Evolutionary conservation across 805 yeast species (phyloP), one percentile per base, ranked within the genome.

Genomic region (Starmera pachycereana): DNA sequence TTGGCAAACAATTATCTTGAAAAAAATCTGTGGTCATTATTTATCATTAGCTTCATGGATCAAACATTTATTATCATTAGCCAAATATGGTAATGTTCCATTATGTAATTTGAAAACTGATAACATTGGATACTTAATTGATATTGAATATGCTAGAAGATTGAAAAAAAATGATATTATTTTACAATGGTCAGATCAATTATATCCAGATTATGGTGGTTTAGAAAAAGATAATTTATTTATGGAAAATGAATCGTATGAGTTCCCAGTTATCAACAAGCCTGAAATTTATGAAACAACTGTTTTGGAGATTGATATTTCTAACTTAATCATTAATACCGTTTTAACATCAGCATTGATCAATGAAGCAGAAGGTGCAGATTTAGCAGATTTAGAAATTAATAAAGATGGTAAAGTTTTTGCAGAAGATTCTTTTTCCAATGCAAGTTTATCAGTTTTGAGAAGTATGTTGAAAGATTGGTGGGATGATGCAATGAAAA

Each of bases 171-270:
- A 75, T 37, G 75, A 78, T 44, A 73, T 84, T 33, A 81, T 90
- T 6, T 63, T 94, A 28, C 92, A 98, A 97, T 92, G 98, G 97
- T 84, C 95, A 0, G 74, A 79, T 4, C 68, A 69, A 13, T 83
- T 90, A 1, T 60, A 72, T 35, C 90, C 96, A 0, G 96, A 87
- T 53, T 80, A 75, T 52, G 97, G 96, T 28, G 96, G 95, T 1
- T 54, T 64, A 34, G 89, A 87, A 56, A 74, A 71, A 49, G 92
- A 83, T 51, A 65, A 63, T 9, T 47, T 66, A 18, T 39, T 44
- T 28, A 63, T 66, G 18, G 77, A 76, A 42, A 59, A 67, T 46
- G 82, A 76, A 43, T 81, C 78, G 30, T 62, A 79, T 35, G 77
- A 75, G 30, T 79, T 86, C 47, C 89, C 94, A 12, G 68, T 70